A percentile compares a stretch with the other conserved stretches of the same genome.
These are phyloP conservation scores for Penicillium sp. DNA, from an alignment of 2,329 filamentous ascomycete species.

Conservation along the genomic window DNA sequence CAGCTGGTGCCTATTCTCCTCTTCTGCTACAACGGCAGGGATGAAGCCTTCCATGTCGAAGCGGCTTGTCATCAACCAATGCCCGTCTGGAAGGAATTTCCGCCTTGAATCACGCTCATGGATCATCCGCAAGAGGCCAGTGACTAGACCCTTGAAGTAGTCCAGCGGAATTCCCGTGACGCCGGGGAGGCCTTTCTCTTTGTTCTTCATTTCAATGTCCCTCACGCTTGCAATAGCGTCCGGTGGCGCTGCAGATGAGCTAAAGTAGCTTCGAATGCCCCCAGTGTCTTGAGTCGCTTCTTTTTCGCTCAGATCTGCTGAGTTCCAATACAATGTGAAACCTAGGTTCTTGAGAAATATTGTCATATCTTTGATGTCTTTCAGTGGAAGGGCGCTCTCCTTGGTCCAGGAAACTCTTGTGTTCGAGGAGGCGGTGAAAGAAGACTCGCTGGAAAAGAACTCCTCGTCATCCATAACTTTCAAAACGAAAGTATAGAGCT, in stretches of 20 bases:
- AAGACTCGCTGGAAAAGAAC: conserved; percentile 60
- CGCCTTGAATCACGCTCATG: conserved; percentile 89
- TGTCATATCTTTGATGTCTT: conserved; percentile 65
- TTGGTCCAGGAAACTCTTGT: conserved; percentile 47
- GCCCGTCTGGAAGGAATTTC: conserved; percentile 68
- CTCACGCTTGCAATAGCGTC: too few species aligned
- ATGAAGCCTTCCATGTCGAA: conserved; percentile 88
- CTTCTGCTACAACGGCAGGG: conserved; percentile 74
- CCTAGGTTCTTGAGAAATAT: conserved; percentile 82
- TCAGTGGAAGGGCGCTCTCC: conserved; percentile 60
- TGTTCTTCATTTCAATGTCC: conserved; percentile 30
- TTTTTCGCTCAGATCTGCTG: conserved; percentile 53
- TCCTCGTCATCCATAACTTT: conserved; percentile 94
- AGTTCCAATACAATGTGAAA: conserved; percentile 80
- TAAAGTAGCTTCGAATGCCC: conserved; percentile 43
- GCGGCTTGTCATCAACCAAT: conserved; percentile 85
- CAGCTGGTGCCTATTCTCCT: conserved; percentile 64
- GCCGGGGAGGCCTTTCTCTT: conserved; percentile 45
- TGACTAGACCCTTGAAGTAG: conserved; percentile 70
- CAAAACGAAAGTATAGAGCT: conserved; percentile 85
- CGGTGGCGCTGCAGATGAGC: too few species aligned
- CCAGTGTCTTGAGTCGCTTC: conserved; percentile 32
- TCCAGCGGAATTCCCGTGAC: conserved; percentile 65
- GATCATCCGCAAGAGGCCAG: conserved; percentile 71
- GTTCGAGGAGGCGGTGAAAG: conserved; percentile 37